phyloP scores from a whole-genome alignment of 495 filamentous ascomycete species.

The Parathielavia hyrcaniae region DNA sequence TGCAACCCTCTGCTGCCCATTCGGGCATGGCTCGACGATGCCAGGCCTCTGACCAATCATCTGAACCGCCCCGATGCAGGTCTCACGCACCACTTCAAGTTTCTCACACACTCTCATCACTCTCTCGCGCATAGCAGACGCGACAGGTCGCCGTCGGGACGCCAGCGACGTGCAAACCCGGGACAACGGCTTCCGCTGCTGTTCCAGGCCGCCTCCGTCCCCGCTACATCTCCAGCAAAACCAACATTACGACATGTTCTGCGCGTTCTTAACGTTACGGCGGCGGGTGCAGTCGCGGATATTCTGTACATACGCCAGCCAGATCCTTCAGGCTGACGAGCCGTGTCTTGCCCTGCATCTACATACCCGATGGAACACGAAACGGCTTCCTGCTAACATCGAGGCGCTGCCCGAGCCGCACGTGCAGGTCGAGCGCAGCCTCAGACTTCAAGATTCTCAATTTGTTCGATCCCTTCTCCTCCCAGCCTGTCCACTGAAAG shows the following conservation, averaged over 20 bases:
- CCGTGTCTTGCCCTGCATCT: constrained; percentile 28
- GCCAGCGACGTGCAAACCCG: background rate
- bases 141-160: constrained; percentile 3
- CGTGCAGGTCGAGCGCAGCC: background rate
- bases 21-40: constrained; percentile 1
- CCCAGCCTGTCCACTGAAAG: background rate
- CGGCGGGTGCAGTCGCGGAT: background rate
- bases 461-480: background rate
- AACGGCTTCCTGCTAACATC: constrained; percentile 12
- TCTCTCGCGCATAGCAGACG: background rate
- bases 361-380: constrained; percentile 16
- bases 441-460: background rate
- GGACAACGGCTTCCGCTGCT: constrained; percentile 11
- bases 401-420: constrained; percentile 4
- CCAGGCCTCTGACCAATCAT: background rate
- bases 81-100: constrained; percentile 10
- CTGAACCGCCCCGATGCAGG: background rate
- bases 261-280: too few species aligned
- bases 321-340: constrained; percentile 26
- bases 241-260: background rate
- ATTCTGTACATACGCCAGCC: background rate
- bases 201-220: constrained; percentile 2
- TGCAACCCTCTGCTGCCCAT: background rate
- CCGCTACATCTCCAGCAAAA: background rate
- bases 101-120: background rate